Conservation (phyloP, 1,284 basidiomycete genomes). For the Coniferiporia weirii region DNA sequence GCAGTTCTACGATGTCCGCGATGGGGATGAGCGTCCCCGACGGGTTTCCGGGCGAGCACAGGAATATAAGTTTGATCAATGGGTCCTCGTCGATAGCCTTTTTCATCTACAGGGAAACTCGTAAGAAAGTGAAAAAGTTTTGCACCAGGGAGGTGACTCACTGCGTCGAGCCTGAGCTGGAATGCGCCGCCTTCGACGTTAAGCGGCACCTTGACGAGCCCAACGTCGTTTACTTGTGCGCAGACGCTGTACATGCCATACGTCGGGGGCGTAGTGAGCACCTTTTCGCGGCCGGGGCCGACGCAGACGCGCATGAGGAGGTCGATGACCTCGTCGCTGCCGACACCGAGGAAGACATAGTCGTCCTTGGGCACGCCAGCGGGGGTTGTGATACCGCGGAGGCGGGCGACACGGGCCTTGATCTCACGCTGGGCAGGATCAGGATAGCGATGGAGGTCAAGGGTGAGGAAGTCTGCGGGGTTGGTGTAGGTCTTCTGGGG, state of each 20-base stretch:
- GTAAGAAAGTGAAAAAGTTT: not conserved
- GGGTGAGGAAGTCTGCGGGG: conserved; percentile 32
- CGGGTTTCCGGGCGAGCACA: conserved; percentile 97
- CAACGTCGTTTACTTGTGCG: conserved; percentile 93
- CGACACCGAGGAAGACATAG: conserved; percentile 92
- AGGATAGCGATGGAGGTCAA: conserved; percentile 81
- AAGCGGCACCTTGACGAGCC: conserved; percentile 76
- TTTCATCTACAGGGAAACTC: conserved; percentile 54
- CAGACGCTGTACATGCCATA: conserved; percentile 98
- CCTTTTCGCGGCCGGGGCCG: conserved; percentile 69
- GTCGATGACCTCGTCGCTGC: conserved; percentile 96
- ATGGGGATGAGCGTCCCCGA: conserved; percentile 88
- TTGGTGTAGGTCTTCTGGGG: conserved; percentile 23
- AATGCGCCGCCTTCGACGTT: conserved; percentile 75
- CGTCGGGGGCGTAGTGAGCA: conserved; percentile 88
- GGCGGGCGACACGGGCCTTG: conserved; percentile 67
- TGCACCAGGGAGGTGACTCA: conserved; percentile 34
- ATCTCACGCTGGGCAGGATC: conserved; percentile 79
- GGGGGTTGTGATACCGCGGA: conserved; percentile 61
- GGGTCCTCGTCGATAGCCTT: conserved; percentile 60
- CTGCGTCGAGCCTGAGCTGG: conserved; percentile 70
- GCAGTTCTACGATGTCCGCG: conserved; percentile 60
- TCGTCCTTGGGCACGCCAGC: conserved; percentile 29
- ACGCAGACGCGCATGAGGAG: conserved; percentile 90
- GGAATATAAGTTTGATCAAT: conserved; percentile 85